phyloP scores from a whole-genome alignment of 139 green algal species.

The Raphidocelis subcapitata region DNA sequence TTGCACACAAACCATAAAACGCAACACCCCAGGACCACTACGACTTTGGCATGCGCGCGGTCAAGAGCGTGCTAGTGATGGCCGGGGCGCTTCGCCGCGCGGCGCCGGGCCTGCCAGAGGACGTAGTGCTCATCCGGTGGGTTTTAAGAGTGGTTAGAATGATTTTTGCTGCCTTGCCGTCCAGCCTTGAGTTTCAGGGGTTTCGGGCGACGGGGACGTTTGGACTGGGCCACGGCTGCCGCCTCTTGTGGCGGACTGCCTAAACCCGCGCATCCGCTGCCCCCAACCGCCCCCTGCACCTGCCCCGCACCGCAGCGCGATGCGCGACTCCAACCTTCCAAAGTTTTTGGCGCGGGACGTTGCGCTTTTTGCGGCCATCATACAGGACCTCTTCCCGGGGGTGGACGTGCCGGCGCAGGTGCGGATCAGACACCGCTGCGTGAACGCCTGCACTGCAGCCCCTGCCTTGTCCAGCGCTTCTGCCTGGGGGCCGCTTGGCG shows the following conservation, averaged over 20 bases:
- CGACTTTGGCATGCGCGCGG: constrained; percentile 84
- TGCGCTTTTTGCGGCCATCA: constrained; percentile 83
- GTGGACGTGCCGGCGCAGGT: constrained; percentile 62
- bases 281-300: not conserved
- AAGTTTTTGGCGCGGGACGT: constrained; percentile 85
- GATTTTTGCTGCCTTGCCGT: not conserved
- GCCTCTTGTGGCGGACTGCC: too few species aligned
- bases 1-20: too few species aligned
- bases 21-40: constrained; percentile 46
- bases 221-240: too few species aligned
- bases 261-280: too few species aligned
- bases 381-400: constrained; percentile 84
- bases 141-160: not conserved
- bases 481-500: too few species aligned
- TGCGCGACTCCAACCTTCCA: constrained; percentile 85
- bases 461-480: too few species aligned
- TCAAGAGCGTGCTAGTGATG: constrained; percentile 89
- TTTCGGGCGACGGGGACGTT: too few species aligned
- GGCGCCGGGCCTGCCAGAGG: constrained; percentile 63
- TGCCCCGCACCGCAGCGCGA: constrained; percentile 44
- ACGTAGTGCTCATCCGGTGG: constrained; percentile 60
- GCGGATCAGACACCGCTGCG: too few species aligned
- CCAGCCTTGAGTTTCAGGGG: too few species aligned
- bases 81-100: constrained; percentile 76
- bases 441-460: too few species aligned